Conservation (phyloP, 345 rosid species). For the Combretum micranthum region DNA sequence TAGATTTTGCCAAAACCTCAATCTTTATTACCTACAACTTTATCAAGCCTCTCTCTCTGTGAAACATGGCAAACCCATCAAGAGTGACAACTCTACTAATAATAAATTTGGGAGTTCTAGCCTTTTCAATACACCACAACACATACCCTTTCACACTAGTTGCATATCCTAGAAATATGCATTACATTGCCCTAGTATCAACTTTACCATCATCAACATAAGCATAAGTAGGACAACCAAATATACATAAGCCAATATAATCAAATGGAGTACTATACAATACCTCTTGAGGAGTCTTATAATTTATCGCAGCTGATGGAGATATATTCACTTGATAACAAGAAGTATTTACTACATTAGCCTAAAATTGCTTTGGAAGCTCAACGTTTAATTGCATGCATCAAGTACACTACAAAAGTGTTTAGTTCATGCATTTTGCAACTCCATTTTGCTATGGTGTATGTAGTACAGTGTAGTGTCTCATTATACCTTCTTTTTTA, state of each 20-base stretch:
- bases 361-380: background rate
- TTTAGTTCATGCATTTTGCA: background rate
- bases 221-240: background rate
- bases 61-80: conserved; percentile 1
- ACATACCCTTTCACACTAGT: background rate
- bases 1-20: too few species aligned
- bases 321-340: background rate
- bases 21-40: too few species aligned
- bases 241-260: background rate
- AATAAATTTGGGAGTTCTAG: background rate
- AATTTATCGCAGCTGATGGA: background rate
- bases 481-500: background rate
- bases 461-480: background rate
- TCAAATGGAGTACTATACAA: background rate
- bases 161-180: background rate
- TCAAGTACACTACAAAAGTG: background rate
- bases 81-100: background rate
- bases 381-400: background rate
- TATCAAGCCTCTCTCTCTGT: background rate
- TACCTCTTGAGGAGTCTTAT: background rate
- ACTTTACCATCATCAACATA: background rate
- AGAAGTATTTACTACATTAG: background rate
- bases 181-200: background rate
- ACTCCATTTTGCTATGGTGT: conserved; percentile 4
- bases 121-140: background rate